These are phyloP conservation scores for Coemansia sp. DNA, from an alignment of 192 early-diverging fungal genomes.

Conservation along the genomic window DNA sequence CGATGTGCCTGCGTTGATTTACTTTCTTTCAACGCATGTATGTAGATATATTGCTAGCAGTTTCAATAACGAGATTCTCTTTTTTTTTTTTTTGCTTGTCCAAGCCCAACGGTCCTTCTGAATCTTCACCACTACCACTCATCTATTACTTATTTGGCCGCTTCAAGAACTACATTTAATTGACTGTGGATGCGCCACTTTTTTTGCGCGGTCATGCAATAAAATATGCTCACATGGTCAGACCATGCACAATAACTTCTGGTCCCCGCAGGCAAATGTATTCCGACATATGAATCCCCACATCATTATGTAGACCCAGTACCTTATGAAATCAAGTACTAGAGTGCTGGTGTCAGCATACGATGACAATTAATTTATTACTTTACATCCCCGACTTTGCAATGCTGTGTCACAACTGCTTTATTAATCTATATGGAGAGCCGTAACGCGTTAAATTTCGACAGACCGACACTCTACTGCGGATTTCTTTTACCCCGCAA, in stretches of 20 bases:
- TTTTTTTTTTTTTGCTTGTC: not conserved
- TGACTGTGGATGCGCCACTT: not conserved
- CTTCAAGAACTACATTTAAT: not conserved
- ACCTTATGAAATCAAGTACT: not conserved
- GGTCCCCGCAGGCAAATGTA: not conserved
- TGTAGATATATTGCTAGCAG: not conserved
- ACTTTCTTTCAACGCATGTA: not conserved
- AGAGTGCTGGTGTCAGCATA: not conserved
- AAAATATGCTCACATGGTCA: not conserved
- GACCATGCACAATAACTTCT: conserved; percentile 10
- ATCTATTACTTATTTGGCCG: not conserved
- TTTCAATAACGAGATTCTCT: not conserved
- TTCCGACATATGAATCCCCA: not conserved
- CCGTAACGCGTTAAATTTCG: not conserved
- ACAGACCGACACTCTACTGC: not conserved
- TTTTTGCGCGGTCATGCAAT: not conserved
- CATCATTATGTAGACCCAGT: not conserved
- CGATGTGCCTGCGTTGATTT: not conserved
- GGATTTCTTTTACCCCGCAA: not conserved
- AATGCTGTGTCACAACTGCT: not conserved
- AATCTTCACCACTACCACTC: not conserved
- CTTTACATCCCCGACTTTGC: not conserved
- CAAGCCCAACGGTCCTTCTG: not conserved
- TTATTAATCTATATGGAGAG: not conserved
- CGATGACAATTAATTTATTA: not conserved